A percentile compares a stretch with the other conserved stretches of the same genome.
Evolutionary conservation across 306 rosid species (phyloP).

Genomic region (Arachis hypogaea): DNA sequence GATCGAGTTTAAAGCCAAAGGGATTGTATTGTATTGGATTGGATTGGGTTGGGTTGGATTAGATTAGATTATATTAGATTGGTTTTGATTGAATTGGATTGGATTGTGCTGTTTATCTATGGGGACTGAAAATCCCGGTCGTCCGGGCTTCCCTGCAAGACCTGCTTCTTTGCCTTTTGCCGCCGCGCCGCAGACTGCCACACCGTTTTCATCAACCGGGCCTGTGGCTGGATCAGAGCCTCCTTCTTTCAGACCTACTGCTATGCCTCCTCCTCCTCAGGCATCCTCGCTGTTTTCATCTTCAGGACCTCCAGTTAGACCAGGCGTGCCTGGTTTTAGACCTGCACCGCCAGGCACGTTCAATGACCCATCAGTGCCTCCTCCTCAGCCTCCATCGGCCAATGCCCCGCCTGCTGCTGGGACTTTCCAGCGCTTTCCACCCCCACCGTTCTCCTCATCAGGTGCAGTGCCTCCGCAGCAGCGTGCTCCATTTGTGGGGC

Average conservation of each 20-base stretch:
- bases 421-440: constrained; percentile 60
- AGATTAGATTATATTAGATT: too few species aligned
- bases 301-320: constrained; percentile 52
- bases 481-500: constrained; percentile 57
- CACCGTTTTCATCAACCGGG: constrained; percentile 78
- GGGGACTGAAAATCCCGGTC: constrained; percentile 91
- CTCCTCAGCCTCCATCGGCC: constrained; percentile 52
- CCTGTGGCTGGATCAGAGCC: constrained; percentile 71
- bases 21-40: not conserved
- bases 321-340: constrained; percentile 64
- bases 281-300: constrained; percentile 52
- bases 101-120: constrained; percentile 46
- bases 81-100: constrained; percentile 37
- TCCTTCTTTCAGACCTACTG: constrained; percentile 54
- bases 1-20: too few species aligned
- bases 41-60: not conserved
- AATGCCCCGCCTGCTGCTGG: constrained; percentile 54
- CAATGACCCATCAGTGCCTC: constrained; percentile 82
- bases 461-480: constrained; percentile 49
- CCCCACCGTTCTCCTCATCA: constrained; percentile 59
- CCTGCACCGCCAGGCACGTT: constrained; percentile 65
- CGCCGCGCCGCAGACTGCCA: constrained; percentile 51
- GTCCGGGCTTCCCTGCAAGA: constrained; percentile 66
- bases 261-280: constrained; percentile 58
- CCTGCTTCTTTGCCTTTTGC: constrained; percentile 66